Conservation (phyloP, 768 basidiomycete genomes). For the Tricholoma flavovirens region DNA sequence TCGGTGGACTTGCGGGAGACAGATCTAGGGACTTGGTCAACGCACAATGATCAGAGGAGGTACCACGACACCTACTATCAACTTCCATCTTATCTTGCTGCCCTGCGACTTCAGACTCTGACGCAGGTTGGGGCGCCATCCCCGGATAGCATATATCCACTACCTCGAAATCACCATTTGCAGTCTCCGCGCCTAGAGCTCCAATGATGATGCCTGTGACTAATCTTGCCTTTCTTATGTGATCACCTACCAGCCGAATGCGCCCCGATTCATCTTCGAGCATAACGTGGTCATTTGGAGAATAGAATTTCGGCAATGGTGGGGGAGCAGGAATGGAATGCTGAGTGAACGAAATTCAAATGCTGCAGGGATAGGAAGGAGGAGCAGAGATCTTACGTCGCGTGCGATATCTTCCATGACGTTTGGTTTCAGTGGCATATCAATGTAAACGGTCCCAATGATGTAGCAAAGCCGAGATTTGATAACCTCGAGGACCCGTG, state of each 20-base stretch:
- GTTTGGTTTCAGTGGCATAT: conserved; percentile 98
- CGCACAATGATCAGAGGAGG: conserved; percentile 4
- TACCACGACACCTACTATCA: conserved; percentile 47
- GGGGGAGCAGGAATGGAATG: conserved; percentile 87
- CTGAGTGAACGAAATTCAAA: conserved; percentile 33
- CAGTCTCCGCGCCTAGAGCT: conserved; percentile 86
- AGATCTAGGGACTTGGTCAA: neutral
- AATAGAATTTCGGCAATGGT: conserved; percentile 67
- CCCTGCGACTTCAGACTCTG: conserved; percentile 16
- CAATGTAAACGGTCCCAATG: conserved; percentile 94
- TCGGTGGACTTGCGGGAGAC: conserved; percentile 9
- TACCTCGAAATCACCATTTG: conserved; percentile 89
- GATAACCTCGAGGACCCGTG: conserved; percentile 80
- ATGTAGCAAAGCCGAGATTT: conserved; percentile 86
- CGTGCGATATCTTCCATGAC: conserved; percentile 93
- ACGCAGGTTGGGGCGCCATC: conserved; percentile 58
- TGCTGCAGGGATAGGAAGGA: neutral
- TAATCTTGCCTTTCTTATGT: conserved; percentile 51
- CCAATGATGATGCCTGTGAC: conserved; percentile 93
- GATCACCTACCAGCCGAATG: conserved; percentile 78
- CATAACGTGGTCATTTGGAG: conserved; percentile 74
- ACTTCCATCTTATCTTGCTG: conserved; percentile 54
- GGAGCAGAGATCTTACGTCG: conserved; percentile 56
- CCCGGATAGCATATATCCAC: conserved; percentile 84
- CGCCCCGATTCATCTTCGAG: conserved; percentile 96